Base-by-base conservation (phyloP, 768 basidiomycete species). In the Lactarius evosmus region DNA sequence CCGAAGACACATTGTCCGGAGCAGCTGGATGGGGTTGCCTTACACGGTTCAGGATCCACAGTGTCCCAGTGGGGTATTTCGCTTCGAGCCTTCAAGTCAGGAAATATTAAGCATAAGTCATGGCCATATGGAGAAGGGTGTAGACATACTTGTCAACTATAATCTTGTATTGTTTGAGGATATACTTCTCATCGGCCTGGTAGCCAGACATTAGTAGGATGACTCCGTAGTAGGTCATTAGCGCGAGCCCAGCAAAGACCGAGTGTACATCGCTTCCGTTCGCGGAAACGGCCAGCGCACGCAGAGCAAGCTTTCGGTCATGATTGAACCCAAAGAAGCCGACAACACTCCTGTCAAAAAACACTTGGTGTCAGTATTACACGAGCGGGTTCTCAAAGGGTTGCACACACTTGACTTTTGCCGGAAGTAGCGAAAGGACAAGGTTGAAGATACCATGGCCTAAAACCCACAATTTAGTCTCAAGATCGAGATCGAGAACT, bases 191-290 rank as follows among this genome's bases (percentile, higher is more conserved):
- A 65, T 93, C 84, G 0, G 89, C 89, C 70, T 89, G 90, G 68
- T 85, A 93, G 1, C 91, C 91, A 6, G 86, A 78, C 33, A 89
- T 71, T 0, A 89, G 80, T 2, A 92, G 78, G 5, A 91, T 82
- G 56, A 86, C 80, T 30, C 90, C 87, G 58, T 89, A 78, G 70
- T 91, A 92, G 3, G 88, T 88, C 88, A 93, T 92, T 8, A 93
- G 74, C 0, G 88, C 82, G n/a, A 93, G 76, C 16, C 89, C 88
- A 27, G 91, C 80, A 71, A 92, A 92, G 12, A 89, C 84, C 7
- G 84, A 78, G 75, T 93, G 91, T 1, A 89, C 84, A 66, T 93
- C 91, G 4, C 76, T 75, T 68, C 83, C 83, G 3, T 80, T 78
- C 4, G 89, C 88, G 7, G 88, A 82, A 19, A 92, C 82, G 0